Evolutionary conservation across 108 stramenopile species (phyloP).

Genomic region (Nitzschia sp.): DNA sequence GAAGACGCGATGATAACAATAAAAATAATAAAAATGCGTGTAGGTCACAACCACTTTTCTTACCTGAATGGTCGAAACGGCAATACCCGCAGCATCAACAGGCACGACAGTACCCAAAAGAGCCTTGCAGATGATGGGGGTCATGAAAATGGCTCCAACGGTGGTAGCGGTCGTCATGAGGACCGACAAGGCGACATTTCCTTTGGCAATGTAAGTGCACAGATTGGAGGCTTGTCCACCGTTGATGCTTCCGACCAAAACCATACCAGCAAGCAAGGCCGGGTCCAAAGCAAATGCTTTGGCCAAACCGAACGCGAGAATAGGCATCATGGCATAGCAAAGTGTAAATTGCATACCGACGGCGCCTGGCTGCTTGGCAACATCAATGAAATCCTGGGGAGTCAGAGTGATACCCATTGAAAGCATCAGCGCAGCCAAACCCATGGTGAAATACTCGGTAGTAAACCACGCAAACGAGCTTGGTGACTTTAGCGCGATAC

Average conservation of each 20-base stretch:
- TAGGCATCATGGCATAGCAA: slow-evolving; percentile 97
- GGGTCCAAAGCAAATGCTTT: slow-evolving; percentile 79
- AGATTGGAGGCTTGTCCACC: slow-evolving; percentile 97
- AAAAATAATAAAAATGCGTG: slow-evolving; percentile 1
- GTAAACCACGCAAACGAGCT: slow-evolving; percentile 95
- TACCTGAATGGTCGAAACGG: slow-evolving; percentile 90
- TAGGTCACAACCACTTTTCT: slow-evolving; percentile 12
- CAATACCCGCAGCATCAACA: slow-evolving; percentile 95
- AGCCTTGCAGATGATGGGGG: slow-evolving; percentile 93
- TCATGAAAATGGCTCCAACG: slow-evolving; percentile 96
- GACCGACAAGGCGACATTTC: slow-evolving; percentile 94
- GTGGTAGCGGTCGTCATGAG: slow-evolving; percentile 99
- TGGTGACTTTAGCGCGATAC: slow-evolving; percentile 84
- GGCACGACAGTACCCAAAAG: slow-evolving; percentile 95
- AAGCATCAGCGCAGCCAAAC: slow-evolving; percentile 93
- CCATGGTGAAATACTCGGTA: slow-evolving; percentile 94
- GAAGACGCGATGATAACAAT: background rate
- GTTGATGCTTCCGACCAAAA: slow-evolving; percentile 95
- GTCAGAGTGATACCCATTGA: slow-evolving; percentile 98
- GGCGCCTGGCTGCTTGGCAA: slow-evolving; percentile 85
- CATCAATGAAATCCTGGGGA: slow-evolving; percentile 89
- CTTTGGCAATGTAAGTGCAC: slow-evolving; percentile 97
- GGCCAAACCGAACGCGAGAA: slow-evolving; percentile 82
- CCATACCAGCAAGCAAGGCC: slow-evolving; percentile 94
- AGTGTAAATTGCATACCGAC: slow-evolving; percentile 91